Base-by-base conservation (phyloP, 257 asterid species). In the Voacanga thouarsii region DNA sequence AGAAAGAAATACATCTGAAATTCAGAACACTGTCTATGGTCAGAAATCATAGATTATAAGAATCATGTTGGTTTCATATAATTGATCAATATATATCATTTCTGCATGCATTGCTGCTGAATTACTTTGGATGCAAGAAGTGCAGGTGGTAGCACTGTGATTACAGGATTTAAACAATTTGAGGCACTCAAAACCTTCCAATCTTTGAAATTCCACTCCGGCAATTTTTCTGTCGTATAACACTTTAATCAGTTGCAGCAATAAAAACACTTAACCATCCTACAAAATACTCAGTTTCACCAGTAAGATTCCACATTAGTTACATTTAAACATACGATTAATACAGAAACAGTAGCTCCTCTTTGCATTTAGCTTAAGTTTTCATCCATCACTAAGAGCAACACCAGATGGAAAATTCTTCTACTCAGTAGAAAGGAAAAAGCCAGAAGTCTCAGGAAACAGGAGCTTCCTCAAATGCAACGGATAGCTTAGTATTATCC, bases 291-390 rank as follows among this genome's bases (percentile, higher is more conserved):
- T 51, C 5, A 11, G 21, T 51, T 51, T 51, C 14, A 3, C 57
- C 57, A 51, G 14, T 51, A 51, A 51, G 21, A 16, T 51, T 15
- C 57, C 57, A 16, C 2, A 51, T 51, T 15, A 51, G 57, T 12
- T 51, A 51, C 14, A 51, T 15, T 19, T 14, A 51, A 51, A 51
- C 21, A 1, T 51, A 51, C 1, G 23, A 51, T 51, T 51, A 1
- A 90, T 74, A 74, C 71, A 90, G 55, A 49, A 33, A 55, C 95
- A 83, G 85, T 85, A 81, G 82, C 77, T 86, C 81, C 97, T 83
- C 83, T 80, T 89, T 21, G 96, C 87, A 71, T 92, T 90, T 65
- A 91, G 87, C 85, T 91, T 43, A 43, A 43, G 47, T 43, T 43
- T 28, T 39, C 55, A 19, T 47, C n/a, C 57, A 71, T n/a, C 12